Conservation (phyloP, 2,329 filamentous ascomycete genomes). For the Claviceps fusiformis region DNA sequence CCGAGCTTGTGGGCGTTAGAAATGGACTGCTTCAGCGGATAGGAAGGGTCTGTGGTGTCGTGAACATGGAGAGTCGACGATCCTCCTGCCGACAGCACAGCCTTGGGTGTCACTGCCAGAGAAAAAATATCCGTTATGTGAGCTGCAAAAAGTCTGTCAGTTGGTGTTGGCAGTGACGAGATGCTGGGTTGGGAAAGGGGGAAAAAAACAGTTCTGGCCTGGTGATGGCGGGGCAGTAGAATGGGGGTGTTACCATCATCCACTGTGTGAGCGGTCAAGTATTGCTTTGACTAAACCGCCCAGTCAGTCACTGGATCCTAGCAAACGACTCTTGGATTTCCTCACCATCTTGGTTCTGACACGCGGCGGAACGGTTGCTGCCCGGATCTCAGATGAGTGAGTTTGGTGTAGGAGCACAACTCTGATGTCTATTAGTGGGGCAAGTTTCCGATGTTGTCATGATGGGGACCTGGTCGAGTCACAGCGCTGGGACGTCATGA, state of each 20-base stretch:
- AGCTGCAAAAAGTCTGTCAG: conserved; percentile 33
- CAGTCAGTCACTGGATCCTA: conserved; percentile 1
- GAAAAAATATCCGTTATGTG: conserved; percentile 78
- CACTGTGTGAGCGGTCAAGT: conserved; percentile 82
- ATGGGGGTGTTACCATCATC: conserved; percentile 53
- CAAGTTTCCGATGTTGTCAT: background rate
- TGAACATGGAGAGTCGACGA: conserved; percentile 71
- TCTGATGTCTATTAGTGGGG: conserved; percentile 6
- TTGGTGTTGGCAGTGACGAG: background rate
- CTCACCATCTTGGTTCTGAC: conserved; percentile 14
- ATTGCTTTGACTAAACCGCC: conserved; percentile 77
- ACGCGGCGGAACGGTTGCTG: background rate
- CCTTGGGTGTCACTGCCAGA: conserved; percentile 58
- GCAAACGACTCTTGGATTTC: background rate
- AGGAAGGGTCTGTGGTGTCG: conserved; percentile 56
- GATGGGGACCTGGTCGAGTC: background rate
- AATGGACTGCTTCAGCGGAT: conserved; percentile 68
- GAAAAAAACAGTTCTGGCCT: background rate
- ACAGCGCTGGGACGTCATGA: conserved; percentile 1
- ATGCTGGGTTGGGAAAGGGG: background rate
- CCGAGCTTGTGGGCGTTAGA: conserved; percentile 72
- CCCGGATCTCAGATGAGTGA: background rate
- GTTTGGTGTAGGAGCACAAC: conserved; percentile 4
- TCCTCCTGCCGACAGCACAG: conserved; percentile 73
- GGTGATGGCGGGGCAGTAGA: conserved; percentile 14